These are phyloP conservation scores for Euphrasia confusa DNA, from an alignment of 257 asterid species.

Conservation along the genomic window DNA sequence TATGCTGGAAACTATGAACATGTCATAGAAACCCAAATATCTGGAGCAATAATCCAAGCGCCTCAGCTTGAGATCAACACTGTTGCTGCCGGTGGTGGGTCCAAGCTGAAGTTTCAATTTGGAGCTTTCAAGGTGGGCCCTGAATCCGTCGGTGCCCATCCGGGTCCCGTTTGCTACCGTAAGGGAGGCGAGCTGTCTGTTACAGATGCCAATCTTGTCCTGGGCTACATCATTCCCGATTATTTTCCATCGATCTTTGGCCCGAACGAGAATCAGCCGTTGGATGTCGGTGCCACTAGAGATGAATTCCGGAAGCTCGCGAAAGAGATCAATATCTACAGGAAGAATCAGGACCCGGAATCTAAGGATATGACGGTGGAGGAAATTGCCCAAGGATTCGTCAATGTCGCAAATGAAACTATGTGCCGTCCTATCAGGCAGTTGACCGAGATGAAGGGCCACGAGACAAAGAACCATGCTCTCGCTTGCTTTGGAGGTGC, in stretches of 20 bases:
- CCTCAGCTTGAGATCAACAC: constrained; percentile 98
- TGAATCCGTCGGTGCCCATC: constrained; percentile 97
- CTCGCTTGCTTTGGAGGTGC: constrained; percentile 99
- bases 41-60: constrained; percentile 93
- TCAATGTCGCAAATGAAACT: constrained; percentile 91
- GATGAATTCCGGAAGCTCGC: constrained; percentile 77
- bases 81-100: constrained; percentile 99
- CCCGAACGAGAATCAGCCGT: constrained; percentile 74
- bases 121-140: constrained; percentile 98
- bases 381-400: constrained; percentile 85
- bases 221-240: constrained; percentile 82
- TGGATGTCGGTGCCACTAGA: constrained; percentile 65
- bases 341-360: constrained; percentile 62
- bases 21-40: constrained; percentile 84
- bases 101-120: constrained; percentile 80
- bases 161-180: constrained; percentile 94
- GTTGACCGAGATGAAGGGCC: constrained; percentile 97
- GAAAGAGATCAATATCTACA: constrained; percentile 57
- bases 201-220: constrained; percentile 88
- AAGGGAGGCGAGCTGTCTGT: constrained; percentile 92
- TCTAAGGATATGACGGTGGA: constrained; percentile 84
- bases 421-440: constrained; percentile 98
- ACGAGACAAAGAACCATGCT: constrained; percentile 84
- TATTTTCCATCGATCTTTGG: constrained; percentile 94
- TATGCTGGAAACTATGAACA: constrained; percentile 93